Base-by-base conservation (phyloP, 2,329 filamentous ascomycete genomes). In the Stemphylium vesicarium region DNA sequence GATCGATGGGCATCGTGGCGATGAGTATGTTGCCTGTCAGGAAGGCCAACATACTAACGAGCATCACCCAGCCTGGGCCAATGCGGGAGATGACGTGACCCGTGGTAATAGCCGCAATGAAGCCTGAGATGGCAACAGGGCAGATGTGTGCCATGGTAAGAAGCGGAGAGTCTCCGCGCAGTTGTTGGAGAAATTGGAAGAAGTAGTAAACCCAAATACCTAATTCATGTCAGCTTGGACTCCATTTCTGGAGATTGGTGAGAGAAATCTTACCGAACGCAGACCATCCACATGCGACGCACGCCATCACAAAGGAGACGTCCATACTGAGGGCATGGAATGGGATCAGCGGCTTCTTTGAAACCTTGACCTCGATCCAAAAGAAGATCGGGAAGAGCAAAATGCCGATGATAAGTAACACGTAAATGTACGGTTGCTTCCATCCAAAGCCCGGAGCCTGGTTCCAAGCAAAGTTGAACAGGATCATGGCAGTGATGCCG, bases 381-480 rank as follows among this genome's bases (percentile, higher is more conserved):
- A 85, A 79, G 66, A 90, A 90, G 1, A 79, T 63, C 0, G 70
- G 74, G 2, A 87, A 71, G 2, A 88, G 72, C 0, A 86, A 33
- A 2, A 84, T 52, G 0, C 87, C 86, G 2, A 88, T 56, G 33
- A 88, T 81, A 0, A 90, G 75, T 0, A 83, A 73, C 0, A 82
- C 75, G 54, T 84, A 82, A n/a, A 86, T 78, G 50, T 85, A 85
- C 0, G 84, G 76, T 6, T 78, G 76, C 1, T 74, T 61, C 87
- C 87, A 89, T 1, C 85, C 85, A 1, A 80, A 82, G 0, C 84
- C 77, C 0, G 84, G 81, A 0, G 84, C 86, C 65, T 89, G 85
- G 54, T 87, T 89, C 84, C 85, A 88, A 0, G 86, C 84, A 62
- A 89, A 84, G 67, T 88, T 88, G 73, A 89, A 80, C 15, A 90